phyloP scores from a whole-genome alignment of 2,329 filamentous ascomycete genomes.

The Calonectria naviculata region DNA sequence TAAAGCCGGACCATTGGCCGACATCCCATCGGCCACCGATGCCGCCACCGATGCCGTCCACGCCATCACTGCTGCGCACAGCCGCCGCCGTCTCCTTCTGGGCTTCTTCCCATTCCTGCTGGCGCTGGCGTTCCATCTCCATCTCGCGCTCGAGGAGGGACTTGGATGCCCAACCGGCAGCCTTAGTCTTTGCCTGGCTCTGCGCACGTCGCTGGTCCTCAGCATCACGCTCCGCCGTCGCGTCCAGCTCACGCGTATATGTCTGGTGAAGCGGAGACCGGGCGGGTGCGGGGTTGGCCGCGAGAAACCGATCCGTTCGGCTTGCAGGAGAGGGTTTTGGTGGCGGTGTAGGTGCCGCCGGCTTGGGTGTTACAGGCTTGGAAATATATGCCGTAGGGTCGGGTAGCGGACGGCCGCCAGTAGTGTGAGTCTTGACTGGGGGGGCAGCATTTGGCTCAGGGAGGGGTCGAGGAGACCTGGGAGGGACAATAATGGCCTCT shows the following conservation, averaged over 20 bases:
- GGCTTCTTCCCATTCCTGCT: slow-evolving; percentile 82
- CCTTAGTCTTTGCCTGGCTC: slow-evolving; percentile 70
- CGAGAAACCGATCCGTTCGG: slow-evolving; percentile 69
- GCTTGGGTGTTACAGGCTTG: slow-evolving; percentile 28
- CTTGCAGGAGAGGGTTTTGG: slow-evolving; percentile 44
- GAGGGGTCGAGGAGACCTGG: slow-evolving; percentile 54
- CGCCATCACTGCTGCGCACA: slow-evolving; percentile 60
- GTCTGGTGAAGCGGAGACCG: slow-evolving; percentile 54
- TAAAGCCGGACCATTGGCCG: slow-evolving; percentile 79
- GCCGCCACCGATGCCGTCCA: slow-evolving; percentile 75
- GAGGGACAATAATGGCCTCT: slow-evolving; percentile 35
- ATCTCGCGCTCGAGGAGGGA: slow-evolving; percentile 83
- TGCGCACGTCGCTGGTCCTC: slow-evolving; percentile 71
- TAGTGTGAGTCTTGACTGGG: slow-evolving; percentile 51
- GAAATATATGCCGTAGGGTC: slow-evolving; percentile 31
- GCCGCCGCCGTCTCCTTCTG: slow-evolving; percentile 73
- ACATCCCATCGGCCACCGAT: slow-evolving; percentile 79
- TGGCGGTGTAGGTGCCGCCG: slow-evolving; percentile 21
- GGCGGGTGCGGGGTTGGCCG: slow-evolving; percentile 63
- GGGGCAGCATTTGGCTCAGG: slow-evolving; percentile 48
- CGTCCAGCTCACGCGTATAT: slow-evolving; percentile 66
- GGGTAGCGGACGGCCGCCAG: slow-evolving; percentile 43
- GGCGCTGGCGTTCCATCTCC: slow-evolving; percentile 81
- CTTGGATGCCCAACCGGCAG: slow-evolving; percentile 72
- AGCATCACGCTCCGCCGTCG: slow-evolving; percentile 69